These are phyloP conservation scores for Fusarium continuum DNA, from an alignment of 2,329 filamentous ascomycete species.

Conservation along the genomic window DNA sequence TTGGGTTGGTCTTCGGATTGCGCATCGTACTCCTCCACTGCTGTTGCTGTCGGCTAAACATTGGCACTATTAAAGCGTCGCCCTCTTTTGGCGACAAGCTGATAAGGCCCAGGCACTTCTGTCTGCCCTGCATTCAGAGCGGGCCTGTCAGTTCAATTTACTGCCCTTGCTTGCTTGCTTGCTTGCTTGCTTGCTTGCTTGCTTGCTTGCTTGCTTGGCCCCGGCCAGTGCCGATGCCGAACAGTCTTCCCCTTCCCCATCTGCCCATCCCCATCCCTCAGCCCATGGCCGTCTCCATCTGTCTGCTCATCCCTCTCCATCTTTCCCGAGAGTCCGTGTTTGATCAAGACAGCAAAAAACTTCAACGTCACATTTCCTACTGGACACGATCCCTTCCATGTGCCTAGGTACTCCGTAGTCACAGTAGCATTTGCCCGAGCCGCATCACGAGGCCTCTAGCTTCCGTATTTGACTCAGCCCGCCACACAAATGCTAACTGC, in stretches of 20 bases:
- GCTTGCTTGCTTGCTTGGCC: slow-evolving; percentile 3
- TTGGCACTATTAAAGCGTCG: slow-evolving; percentile 6
- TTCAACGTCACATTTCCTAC: slow-evolving; percentile 14
- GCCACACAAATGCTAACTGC: not conserved
- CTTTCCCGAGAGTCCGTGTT: slow-evolving; percentile 9
- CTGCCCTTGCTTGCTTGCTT: no score
- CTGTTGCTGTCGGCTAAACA: slow-evolving; percentile 6
- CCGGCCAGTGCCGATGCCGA: slow-evolving; percentile 1
- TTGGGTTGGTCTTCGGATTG: not conserved
- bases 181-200: no score
- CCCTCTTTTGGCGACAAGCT: not conserved
- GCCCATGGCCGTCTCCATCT: not conserved
- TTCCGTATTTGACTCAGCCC: slow-evolving; percentile 1
- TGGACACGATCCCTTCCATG: slow-evolving; percentile 1
- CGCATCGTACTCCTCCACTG: slow-evolving; percentile 21
- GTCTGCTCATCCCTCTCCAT: not conserved
- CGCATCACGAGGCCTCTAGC: slow-evolving; percentile 26
- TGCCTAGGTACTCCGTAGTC: no score
- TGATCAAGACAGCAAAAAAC: no score
- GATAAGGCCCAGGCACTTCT: not conserved
- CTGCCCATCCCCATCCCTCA: no score
- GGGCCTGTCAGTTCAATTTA: not conserved
- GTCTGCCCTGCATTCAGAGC: slow-evolving; percentile 2
- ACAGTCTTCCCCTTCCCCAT: no score
- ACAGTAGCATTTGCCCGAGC: slow-evolving; percentile 16